Base-by-base conservation (phyloP, 148 eudicot genomes). In the Chenopodium album region DNA sequence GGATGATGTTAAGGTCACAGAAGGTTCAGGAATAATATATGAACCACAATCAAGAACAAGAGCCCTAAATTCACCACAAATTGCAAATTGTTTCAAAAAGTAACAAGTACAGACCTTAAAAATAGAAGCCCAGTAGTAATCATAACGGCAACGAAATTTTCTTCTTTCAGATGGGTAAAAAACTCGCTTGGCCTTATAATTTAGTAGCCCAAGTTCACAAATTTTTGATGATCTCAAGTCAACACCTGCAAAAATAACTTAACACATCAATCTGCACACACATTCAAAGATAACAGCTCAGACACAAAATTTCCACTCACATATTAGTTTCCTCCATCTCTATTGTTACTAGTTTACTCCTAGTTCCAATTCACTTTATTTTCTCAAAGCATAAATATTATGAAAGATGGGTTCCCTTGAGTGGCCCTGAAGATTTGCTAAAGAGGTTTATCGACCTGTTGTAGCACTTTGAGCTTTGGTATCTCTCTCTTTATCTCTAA, bases 121-220 rank as follows among this genome's bases (percentile, higher is more conserved):
- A 79, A 96, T 84, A 73, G 99, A 96, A 81, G 99, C 97, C 99
- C 99, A 96, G 76, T 96, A 96, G 89, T 94, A 96, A 91, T 96
- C 99, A 89, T 92, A 87, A 74, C 86, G 98, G 79, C 99, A 96
- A 73, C 99, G 94, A 76, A 92, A 96, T 77, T 90, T 96, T 83
- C 85, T 94, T 60, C 87, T 88, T 80, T 92, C 95, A 79, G 87
- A 87, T 29, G 98, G 99, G 76, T 94, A 89, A 82, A 96, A 89
- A 31, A 94, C 99, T 76, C 87, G 89, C 89, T 96, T 96, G 28
- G 99, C 99, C 86, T 92, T 96, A 85, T 92, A 96, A 82, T 94
- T 94, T 29, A 96, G 84, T 75, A 96, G 85, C 67, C 99, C 97
- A 78, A 96, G 92, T 89, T 96, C 99, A 90, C 99, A 96, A 72